A percentile compares a stretch with the other conserved stretches of the same genome.
Evolutionary conservation across 805 yeast species (phyloP).

Genomic region (Clavispora vitiphila): DNA sequence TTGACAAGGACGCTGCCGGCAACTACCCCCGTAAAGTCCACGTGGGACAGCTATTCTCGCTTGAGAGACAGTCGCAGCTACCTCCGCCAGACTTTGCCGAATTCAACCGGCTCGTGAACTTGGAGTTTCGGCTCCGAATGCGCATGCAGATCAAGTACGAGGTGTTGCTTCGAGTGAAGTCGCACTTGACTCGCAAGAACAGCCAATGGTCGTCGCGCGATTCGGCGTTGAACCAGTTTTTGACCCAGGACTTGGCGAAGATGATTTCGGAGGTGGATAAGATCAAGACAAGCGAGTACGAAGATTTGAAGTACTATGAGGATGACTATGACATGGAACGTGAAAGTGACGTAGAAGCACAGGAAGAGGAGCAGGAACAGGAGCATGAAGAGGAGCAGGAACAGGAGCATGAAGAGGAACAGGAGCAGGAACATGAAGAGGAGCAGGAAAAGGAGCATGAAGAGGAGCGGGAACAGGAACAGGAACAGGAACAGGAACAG

Average conservation of each 20-base stretch:
- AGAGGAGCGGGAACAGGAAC: conserved; percentile 6
- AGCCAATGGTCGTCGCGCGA: conserved; percentile 34
- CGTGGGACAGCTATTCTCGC: conserved; percentile 24
- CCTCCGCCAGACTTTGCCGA: conserved; percentile 25
- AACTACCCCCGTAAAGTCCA: conserved; percentile 8
- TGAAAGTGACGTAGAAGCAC: conserved; percentile 8
- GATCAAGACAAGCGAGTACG: conserved; percentile 25
- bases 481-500: too few species aligned
- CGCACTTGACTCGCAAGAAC: conserved; percentile 26
- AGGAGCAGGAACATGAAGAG: conserved; percentile 13
- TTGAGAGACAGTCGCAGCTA: conserved; percentile 18
- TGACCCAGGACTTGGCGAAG: conserved; percentile 21
- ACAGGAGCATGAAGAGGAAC: neutral
- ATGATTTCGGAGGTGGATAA: conserved; percentile 25
- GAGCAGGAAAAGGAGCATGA: conserved; percentile 9
- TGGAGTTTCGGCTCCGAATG: conserved; percentile 30
- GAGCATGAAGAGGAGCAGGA: conserved; percentile 12
- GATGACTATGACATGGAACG: conserved; percentile 17
- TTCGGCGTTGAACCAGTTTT: conserved; percentile 24
- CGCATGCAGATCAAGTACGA: conserved; percentile 32
- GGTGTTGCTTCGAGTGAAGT: conserved; percentile 26
- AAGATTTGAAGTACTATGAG: conserved; percentile 20
- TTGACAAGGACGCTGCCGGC: conserved; percentile 13
- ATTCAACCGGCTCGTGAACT: conserved; percentile 27
- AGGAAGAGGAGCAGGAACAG: conserved; percentile 10